Percentiles rank a stretch among this genome's conserved stretches.
These are phyloP conservation scores for Gonium pectorale DNA, from an alignment of 139 green algal genomes.

Conservation along the genomic window DNA sequence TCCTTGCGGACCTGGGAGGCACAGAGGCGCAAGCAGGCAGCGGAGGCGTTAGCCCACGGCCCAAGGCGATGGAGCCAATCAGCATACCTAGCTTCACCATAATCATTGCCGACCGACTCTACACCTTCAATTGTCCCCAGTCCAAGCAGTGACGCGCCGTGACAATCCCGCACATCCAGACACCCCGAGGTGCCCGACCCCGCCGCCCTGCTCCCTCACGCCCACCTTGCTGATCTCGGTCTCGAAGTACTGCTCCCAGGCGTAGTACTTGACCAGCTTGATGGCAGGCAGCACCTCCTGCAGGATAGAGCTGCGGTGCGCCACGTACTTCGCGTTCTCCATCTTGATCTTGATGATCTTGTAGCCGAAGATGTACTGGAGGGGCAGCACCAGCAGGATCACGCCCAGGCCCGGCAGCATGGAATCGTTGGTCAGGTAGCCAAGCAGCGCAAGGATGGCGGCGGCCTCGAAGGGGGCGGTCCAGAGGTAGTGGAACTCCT, in stretches of 20 bases:
- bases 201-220: neutral
- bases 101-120: too few species aligned
- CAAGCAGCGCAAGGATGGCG: slow-evolving; percentile 71
- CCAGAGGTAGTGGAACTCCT: slow-evolving; percentile 82
- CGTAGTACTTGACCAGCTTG: slow-evolving; percentile 78
- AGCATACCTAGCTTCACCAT: too few species aligned
- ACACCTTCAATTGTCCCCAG: too few species aligned
- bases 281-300: slow-evolving; percentile 79
- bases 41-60: too few species aligned
- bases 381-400: slow-evolving; percentile 44
- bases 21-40: too few species aligned
- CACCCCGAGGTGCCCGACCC: too few species aligned
- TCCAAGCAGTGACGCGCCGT: too few species aligned
- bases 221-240: slow-evolving; percentile 38
- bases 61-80: too few species aligned
- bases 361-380: slow-evolving; percentile 76
- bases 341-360: slow-evolving; percentile 75
- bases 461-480: slow-evolving; percentile 68
- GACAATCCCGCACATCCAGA: too few species aligned
- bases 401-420: slow-evolving; percentile 42
- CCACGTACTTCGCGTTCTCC: slow-evolving; percentile 54
- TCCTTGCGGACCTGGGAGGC: slow-evolving; percentile 48
- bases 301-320: slow-evolving; percentile 53
- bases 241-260: slow-evolving; percentile 77
- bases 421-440: slow-evolving; percentile 55